These are phyloP conservation scores for Berkeleyomyces rouxiae DNA, from an alignment of 2,329 filamentous ascomycete species.

Conservation along the genomic window DNA sequence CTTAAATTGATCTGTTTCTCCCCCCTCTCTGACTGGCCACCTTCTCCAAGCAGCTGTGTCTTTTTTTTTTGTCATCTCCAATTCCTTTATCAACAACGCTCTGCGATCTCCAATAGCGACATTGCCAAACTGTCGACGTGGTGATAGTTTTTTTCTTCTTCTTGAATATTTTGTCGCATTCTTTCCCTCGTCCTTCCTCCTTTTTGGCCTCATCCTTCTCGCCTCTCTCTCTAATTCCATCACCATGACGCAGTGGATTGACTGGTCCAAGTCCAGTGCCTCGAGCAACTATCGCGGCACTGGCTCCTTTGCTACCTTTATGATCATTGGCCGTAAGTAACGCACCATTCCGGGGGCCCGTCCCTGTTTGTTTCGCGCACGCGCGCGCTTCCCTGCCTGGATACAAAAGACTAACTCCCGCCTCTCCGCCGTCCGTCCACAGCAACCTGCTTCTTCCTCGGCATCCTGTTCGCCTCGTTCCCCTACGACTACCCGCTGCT, in stretches of 20 bases:
- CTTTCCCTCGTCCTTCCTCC: not conserved
- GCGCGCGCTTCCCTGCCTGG: not conserved
- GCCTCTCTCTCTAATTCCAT: not conserved
- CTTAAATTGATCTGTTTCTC: not conserved
- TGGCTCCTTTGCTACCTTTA: constrained; percentile 79
- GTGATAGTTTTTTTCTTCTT: not conserved
- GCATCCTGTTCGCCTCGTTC: constrained; percentile 89
- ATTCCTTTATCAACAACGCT: not conserved
- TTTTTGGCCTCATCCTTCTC: not conserved
- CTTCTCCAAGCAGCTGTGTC: not conserved
- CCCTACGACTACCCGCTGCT: constrained; percentile 90
- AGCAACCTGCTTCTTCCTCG: constrained; percentile 95
- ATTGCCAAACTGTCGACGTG: not conserved
- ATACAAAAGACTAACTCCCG: not conserved
- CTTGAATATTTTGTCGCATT: not conserved
- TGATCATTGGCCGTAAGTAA: constrained; percentile 82
- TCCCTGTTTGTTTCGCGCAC: constrained; percentile 5
- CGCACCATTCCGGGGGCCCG: constrained; percentile 2
- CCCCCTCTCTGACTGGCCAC: not conserved
- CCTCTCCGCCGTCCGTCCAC: constrained; percentile 10
- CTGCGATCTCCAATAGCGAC: not conserved
- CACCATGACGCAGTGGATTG: constrained; percentile 24
- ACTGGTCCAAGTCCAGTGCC: constrained; percentile 40
- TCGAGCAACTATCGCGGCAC: constrained; percentile 42
- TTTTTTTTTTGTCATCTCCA: not conserved